A percentile compares a stretch with the other conserved stretches of the same genome.
Conservation (phyloP, 1,284 basidiomycete genomes). For the Malassezia equina region DNA sequence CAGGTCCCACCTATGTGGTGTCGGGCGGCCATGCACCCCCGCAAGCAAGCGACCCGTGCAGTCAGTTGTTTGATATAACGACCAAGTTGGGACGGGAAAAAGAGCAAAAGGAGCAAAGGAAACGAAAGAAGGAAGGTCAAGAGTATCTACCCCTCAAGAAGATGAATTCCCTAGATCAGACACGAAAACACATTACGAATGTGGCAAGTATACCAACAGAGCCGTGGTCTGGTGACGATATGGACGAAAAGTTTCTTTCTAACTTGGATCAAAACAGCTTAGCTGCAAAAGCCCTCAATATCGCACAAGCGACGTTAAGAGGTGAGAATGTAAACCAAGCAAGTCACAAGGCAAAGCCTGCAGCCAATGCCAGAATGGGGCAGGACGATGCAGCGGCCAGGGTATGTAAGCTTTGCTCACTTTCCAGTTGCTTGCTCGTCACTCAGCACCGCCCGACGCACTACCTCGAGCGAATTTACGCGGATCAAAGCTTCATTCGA, state of each 20-base stretch:
- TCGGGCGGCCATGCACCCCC: background rate
- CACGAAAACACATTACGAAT: background rate
- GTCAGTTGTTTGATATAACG: constrained; percentile 1
- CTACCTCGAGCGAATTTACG: constrained; percentile 7
- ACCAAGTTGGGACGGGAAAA: constrained; percentile 2
- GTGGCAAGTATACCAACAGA: background rate
- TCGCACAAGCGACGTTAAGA: constrained; percentile 11
- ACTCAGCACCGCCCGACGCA: background rate
- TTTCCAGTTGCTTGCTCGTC: constrained; percentile 6
- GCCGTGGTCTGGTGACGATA: background rate
- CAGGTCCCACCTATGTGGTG: constrained; percentile 1
- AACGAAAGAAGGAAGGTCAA: background rate
- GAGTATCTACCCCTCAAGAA: background rate
- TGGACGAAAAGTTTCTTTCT: constrained; percentile 1
- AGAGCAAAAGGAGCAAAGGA: constrained; percentile 9
- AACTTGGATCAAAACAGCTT: constrained; percentile 9
- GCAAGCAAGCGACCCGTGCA: background rate
- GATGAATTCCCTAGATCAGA: background rate
- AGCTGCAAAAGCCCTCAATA: constrained; percentile 12
- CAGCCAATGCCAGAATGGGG: background rate
- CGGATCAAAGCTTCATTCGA: background rate
- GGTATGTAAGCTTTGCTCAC: constrained; percentile 1
- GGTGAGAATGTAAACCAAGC: background rate
- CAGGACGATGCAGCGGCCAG: background rate
- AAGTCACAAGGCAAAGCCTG: background rate